Evolutionary conservation across 2,329 filamentous ascomycete species (phyloP), one percentile per base, ranked within the genome.

Genomic region (Herpotrichia juniperi): DNA sequence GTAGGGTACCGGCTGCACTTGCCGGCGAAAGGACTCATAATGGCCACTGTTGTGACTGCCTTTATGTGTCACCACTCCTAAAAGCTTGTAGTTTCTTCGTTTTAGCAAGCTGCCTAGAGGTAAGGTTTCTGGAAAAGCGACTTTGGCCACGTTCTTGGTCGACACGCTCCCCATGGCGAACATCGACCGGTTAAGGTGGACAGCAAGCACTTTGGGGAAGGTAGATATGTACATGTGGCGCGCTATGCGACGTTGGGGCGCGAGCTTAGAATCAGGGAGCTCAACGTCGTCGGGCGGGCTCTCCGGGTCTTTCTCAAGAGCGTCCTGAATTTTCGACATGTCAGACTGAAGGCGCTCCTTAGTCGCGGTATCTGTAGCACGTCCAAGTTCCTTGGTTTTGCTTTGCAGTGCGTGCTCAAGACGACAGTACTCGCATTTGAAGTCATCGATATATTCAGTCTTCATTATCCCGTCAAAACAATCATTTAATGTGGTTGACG

Each of bases 391-490:
- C 6, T 79, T 76, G 56, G 84, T 78, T 57, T 91, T 83, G 45
- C 82, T 74, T 25, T 86, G 79, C 47, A 90, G 77, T 3, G 92
- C 92, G 71, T 96, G 89, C 37, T 90, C 76, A n/a, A 99, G 80
- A 19, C 92, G 86, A 69, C 94, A 99, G 75, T 87, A 90, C 65
- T 97, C 94, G 76, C 94, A 99, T 62, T 90, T 93, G 79, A 96
- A 99, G 71, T 96, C 94, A 57, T 97, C 93, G 59, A 99, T 97
- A 70, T 92, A 89, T 73, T 99, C 94, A 0, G 91, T 91, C 75
- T 96, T 96, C 61, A 99, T 87, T 74, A 97, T 88, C 34, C 90
- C 90, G 66, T 99, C 94, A 64, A 99, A 94, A 73, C 94, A 99
- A 8, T 87, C 82, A 67, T 89, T 92, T 14, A 99, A 81, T 0